Evolutionary conservation across 176 grass and related monocot genomes (phyloP).

Genomic region (Triticum timopheevii): DNA sequence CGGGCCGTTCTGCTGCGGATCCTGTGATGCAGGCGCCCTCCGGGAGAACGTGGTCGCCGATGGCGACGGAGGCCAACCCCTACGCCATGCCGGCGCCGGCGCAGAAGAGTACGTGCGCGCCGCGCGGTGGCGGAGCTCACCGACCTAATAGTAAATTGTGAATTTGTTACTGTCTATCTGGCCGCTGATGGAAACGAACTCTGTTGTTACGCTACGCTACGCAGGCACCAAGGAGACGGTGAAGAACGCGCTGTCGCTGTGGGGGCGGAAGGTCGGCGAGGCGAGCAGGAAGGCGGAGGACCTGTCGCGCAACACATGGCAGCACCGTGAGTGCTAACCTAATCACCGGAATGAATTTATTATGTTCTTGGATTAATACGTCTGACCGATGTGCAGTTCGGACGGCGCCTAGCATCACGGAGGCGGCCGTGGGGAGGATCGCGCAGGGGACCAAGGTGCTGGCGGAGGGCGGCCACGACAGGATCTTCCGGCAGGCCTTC

Average conservation of each 20-base stretch:
- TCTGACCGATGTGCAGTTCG: slow-evolving; percentile 43
- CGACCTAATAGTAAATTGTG: not conserved
- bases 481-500: slow-evolving; percentile 76
- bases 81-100: slow-evolving; percentile 53
- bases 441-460: slow-evolving; percentile 79
- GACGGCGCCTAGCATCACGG: slow-evolving; percentile 76
- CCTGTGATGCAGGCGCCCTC: slow-evolving; percentile 9
- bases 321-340: slow-evolving; percentile 56
- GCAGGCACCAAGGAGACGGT: slow-evolving; percentile 79
- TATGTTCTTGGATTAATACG: not conserved
- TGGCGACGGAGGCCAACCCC: slow-evolving; percentile 48
- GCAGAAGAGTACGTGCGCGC: slow-evolving; percentile 44
- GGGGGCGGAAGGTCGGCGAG: slow-evolving; percentile 81
- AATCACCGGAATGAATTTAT: not conserved
- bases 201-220: not conserved
- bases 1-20: not conserved
- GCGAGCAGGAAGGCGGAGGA: slow-evolving; percentile 79
- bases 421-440: slow-evolving; percentile 80
- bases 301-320: slow-evolving; percentile 93
- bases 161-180: not conserved
- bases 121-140: not conserved
- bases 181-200: not conserved
- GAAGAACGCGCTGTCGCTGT: slow-evolving; percentile 66
- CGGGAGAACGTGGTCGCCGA: slow-evolving; percentile 19
- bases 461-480: slow-evolving; percentile 79